Evolutionary conservation across 768 basidiomycete species (phyloP), one percentile per base, ranked within the genome.

Genomic region (Sporobolomyces phaffii): DNA sequence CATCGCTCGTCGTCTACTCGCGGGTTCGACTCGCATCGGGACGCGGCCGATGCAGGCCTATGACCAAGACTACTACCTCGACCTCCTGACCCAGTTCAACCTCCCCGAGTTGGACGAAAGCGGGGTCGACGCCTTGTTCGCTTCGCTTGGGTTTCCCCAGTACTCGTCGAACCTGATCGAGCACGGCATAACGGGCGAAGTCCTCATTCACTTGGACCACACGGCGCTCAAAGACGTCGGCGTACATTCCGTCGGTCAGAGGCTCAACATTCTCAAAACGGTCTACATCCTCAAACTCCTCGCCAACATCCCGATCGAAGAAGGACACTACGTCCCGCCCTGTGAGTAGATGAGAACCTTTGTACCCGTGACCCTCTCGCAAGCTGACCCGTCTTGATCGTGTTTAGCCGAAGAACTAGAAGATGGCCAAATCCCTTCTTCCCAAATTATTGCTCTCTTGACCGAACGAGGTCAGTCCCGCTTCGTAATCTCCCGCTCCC

Each of bases 161-260:
- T 96, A 96, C 77, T 87, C 91, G 77, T 78, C 79, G 44, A 85
- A 89, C 79, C 84, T 97, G 73, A 83, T 83, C 82, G 94, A 92
- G 76, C 89, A 99, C 77, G 87, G 85, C 69, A 90, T 99, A 70
- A 87, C 87, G 22, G 96, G 96, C 61, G 92, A 97, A 69, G 85
- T 90, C 2, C 83, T 99, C 10, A 85, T 87, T 69, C 80, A 88
- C 73, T 82, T 97, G 52, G 88, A 91, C 76, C 82, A 85, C n/a
- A 89, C 92, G 28, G 79, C 84, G 2, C 84, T 99, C 70, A 90
- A 89, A 78, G 86, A 88, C 47, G 80, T 97, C 62, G 96, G 96
- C 11, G 83, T 99, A 47, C 76, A 83, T n/a, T 90, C 88, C 40
- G 84, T 98, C 69, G 96, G 96, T 26, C 93, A 97, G 78, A 82